These are phyloP conservation scores for Epichloe amarillans DNA, from an alignment of 2,329 filamentous ascomycete genomes.

Conservation along the genomic window DNA sequence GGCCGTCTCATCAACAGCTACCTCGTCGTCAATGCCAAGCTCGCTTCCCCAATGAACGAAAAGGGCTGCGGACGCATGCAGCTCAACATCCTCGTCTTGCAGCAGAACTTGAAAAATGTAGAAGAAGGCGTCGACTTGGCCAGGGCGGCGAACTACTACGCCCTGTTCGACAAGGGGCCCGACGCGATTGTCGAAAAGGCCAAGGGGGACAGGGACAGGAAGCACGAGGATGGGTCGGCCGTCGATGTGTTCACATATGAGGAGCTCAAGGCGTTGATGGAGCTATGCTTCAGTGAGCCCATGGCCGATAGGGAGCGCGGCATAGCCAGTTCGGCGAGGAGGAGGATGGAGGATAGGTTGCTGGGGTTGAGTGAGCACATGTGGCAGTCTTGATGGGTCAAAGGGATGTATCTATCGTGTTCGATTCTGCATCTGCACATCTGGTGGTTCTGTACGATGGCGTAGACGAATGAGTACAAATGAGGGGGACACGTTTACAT, in stretches of 20 bases:
- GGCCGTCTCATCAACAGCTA: conserved; percentile 66
- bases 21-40: conserved; percentile 57
- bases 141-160: conserved; percentile 53
- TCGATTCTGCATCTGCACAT: not conserved
- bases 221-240: conserved; percentile 16
- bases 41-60: conserved; percentile 70
- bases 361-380: conserved; percentile 58
- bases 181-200: conserved; percentile 53
- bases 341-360: conserved; percentile 57
- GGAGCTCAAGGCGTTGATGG: conserved; percentile 51
- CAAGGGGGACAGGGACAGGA: conserved; percentile 30
- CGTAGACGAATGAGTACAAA: not conserved
- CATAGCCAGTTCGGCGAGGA: conserved; percentile 51
- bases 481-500: not conserved
- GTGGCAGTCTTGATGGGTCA: conserved; percentile 38
- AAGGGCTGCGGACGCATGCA: conserved; percentile 79
- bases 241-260: conserved; percentile 46
- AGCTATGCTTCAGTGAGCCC: conserved; percentile 56
- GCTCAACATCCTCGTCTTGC: conserved; percentile 85
- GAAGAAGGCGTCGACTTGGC: conserved; percentile 55
- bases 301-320: conserved; percentile 54
- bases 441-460: not conserved
- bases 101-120: conserved; percentile 93
- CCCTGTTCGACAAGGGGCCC: conserved; percentile 51
- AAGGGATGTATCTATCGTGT: not conserved